A percentile compares a stretch with the other conserved stretches of the same genome.
Conservation (phyloP, 192 early-diverging fungal species). For the Chytriomyces confervae region DNA sequence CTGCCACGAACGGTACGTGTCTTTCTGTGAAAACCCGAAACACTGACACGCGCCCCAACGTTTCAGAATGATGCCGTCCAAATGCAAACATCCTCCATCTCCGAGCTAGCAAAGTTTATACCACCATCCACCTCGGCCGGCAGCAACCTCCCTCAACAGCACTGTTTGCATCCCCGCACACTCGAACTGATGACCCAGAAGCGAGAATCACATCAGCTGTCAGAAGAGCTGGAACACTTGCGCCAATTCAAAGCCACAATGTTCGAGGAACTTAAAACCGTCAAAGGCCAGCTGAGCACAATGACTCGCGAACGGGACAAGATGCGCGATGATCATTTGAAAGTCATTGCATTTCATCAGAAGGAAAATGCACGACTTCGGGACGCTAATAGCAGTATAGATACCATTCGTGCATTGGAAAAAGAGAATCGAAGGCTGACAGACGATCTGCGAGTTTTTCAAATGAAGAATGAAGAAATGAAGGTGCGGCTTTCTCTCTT, state of each 20-base stretch:
- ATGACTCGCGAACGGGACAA: slow-evolving; percentile 17
- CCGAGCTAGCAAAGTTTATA: slow-evolving; percentile 11
- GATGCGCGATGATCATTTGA: slow-evolving; percentile 19
- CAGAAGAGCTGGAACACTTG: background rate
- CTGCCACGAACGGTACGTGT: background rate
- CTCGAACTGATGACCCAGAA: slow-evolving; percentile 9
- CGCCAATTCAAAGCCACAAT: slow-evolving; percentile 17
- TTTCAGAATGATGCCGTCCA: slow-evolving; percentile 11
- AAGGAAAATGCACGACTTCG: slow-evolving; percentile 21
- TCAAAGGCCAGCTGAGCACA: background rate
- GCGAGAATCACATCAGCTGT: background rate
- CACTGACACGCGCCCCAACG: background rate
- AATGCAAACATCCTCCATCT: slow-evolving; percentile 8
- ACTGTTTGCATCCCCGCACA: slow-evolving; percentile 12
- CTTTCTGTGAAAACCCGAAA: background rate
- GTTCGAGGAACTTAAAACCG: slow-evolving; percentile 16
- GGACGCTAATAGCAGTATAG: slow-evolving; percentile 1
- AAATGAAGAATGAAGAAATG: slow-evolving; percentile 14
- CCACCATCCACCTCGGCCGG: background rate
- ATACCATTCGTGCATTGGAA: slow-evolving; percentile 4
- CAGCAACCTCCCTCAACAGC: slow-evolving; percentile 19
- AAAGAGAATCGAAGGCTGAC: slow-evolving; percentile 25
- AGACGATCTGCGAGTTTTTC: slow-evolving; percentile 17
- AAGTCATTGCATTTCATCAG: slow-evolving; percentile 22
- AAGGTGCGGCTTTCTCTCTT: slow-evolving; percentile 1